These are phyloP conservation scores for Myotisia sp. DNA, from an alignment of 2,329 filamentous ascomycete genomes.

Conservation along the genomic window DNA sequence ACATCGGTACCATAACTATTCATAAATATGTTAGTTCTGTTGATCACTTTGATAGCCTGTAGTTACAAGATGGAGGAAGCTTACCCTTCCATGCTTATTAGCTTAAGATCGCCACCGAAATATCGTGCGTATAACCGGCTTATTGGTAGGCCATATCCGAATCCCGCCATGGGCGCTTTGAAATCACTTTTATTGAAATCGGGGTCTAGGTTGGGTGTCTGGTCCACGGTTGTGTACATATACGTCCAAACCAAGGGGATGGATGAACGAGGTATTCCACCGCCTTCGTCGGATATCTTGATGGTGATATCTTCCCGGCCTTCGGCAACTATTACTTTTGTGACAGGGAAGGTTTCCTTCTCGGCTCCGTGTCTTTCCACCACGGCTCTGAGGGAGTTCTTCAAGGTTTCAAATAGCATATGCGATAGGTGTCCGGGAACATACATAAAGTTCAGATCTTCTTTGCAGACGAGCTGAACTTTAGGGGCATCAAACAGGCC, in stretches of 20 bases:
- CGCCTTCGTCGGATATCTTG: conserved; percentile 93
- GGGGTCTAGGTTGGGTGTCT: conserved; percentile 84
- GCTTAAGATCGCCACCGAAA: conserved; percentile 90
- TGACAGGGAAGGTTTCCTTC: conserved; percentile 89
- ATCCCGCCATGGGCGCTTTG: conserved; percentile 97
- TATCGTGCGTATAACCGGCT: conserved; percentile 88
- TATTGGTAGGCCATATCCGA: conserved; percentile 94
- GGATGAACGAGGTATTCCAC: conserved; percentile 79
- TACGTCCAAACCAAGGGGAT: conserved; percentile 99
- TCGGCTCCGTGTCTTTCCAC: conserved; percentile 91
- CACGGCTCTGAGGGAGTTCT: conserved; percentile 93
- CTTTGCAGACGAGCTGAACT: conserved; percentile 89
- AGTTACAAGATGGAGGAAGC: conserved; percentile 21
- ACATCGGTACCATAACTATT: conserved; percentile 90
- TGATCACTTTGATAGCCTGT: no score
- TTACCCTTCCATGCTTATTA: conserved; percentile 99
- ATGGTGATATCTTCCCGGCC: conserved; percentile 98
- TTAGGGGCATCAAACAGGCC: conserved; percentile 93
- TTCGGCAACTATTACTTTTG: conserved; percentile 94
- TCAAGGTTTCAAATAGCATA: conserved; percentile 98
- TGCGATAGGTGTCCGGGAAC: conserved; percentile 96
- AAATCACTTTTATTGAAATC: conserved; percentile 99
- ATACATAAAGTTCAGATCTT: conserved; percentile 96
- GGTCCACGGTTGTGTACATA: conserved; percentile 98
- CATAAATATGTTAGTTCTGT: conserved; percentile 11